These are phyloP conservation scores for Xylaria scruposa DNA, from an alignment of 495 filamentous ascomycete species.

Conservation along the genomic window DNA sequence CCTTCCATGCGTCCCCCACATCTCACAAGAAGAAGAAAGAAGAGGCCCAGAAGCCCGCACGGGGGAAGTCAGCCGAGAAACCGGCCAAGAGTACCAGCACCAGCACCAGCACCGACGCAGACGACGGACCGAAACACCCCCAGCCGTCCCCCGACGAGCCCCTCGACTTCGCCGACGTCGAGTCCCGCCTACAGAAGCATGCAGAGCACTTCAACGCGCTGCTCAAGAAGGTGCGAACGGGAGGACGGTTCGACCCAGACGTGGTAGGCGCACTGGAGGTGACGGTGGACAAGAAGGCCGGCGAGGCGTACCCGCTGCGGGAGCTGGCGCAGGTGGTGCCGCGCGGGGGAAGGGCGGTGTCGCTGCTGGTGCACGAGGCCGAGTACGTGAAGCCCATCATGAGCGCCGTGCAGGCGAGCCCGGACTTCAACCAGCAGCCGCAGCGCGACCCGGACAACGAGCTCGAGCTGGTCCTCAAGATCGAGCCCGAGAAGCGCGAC, in stretches of 20 bases:
- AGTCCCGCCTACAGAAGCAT: slow-evolving; percentile 62
- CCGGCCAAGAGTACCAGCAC: slow-evolving; percentile 3
- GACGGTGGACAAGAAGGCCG: slow-evolving; percentile 50
- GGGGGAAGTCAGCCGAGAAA: slow-evolving; percentile 20
- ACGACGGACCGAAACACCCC: slow-evolving; percentile 37
- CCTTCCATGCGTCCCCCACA: slow-evolving; percentile 29
- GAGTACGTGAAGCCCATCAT: slow-evolving; percentile 74
- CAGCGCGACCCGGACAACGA: slow-evolving; percentile 71
- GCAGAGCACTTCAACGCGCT: slow-evolving; percentile 64
- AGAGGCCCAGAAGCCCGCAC: not conserved
- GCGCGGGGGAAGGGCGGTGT: slow-evolving; percentile 67
- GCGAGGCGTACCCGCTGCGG: slow-evolving; percentile 62
- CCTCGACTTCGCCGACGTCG: slow-evolving; percentile 70
- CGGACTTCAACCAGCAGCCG: slow-evolving; percentile 72
- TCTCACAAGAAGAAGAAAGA: slow-evolving; percentile 14
- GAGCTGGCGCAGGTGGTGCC: slow-evolving; percentile 81
- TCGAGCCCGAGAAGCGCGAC: slow-evolving; percentile 69
- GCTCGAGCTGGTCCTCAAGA: slow-evolving; percentile 72
- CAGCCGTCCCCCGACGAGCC: slow-evolving; percentile 58
- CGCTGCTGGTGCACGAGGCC: slow-evolving; percentile 62
- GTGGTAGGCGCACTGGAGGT: slow-evolving; percentile 70
- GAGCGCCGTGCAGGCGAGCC: slow-evolving; percentile 70
- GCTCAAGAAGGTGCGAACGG: slow-evolving; percentile 63
- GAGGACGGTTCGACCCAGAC: slow-evolving; percentile 74
- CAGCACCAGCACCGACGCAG: slow-evolving; percentile 9